Conservation (phyloP, 805 yeast species). For the Naumovozyma castellii region DNA sequence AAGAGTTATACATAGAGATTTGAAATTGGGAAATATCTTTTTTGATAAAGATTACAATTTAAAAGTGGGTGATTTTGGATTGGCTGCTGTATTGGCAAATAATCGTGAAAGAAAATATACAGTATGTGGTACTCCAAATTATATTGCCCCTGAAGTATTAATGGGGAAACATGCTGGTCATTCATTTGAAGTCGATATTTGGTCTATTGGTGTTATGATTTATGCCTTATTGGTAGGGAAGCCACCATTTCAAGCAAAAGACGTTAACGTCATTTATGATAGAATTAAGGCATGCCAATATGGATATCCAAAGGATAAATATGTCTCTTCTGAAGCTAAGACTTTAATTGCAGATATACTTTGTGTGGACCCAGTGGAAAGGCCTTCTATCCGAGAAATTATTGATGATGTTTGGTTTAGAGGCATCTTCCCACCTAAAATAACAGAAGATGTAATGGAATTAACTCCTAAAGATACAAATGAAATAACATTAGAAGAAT, state of each 20-base stretch:
- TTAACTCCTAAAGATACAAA: slow-evolving; percentile 54
- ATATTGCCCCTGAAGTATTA: slow-evolving; percentile 95
- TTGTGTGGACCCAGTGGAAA: slow-evolving; percentile 63
- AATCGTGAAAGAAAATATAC: slow-evolving; percentile 74
- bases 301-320: slow-evolving; percentile 61
- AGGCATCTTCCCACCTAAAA: slow-evolving; percentile 76
- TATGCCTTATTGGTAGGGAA: slow-evolving; percentile 87
- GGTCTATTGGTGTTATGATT: slow-evolving; percentile 97
- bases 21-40: slow-evolving; percentile 91
- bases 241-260: slow-evolving; percentile 97
- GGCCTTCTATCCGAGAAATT: slow-evolving; percentile 76
- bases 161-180: slow-evolving; percentile 85
- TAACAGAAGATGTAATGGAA: slow-evolving; percentile 35
- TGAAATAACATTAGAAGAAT: slow-evolving; percentile 48
- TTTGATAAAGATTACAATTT: slow-evolving; percentile 89
- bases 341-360: slow-evolving; percentile 63
- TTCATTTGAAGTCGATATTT: slow-evolving; percentile 87
- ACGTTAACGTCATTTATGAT: slow-evolving; percentile 84
- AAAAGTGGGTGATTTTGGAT: slow-evolving; percentile 95
- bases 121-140: slow-evolving; percentile 97
- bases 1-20: slow-evolving; percentile 89
- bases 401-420: slow-evolving; percentile 80
- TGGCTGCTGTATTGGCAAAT: slow-evolving; percentile 85
- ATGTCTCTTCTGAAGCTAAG: slow-evolving; percentile 62
- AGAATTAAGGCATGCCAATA: slow-evolving; percentile 79